These are phyloP conservation scores for Achaetomium macrosporum DNA, from an alignment of 2,329 filamentous ascomycete species.

Conservation along the genomic window DNA sequence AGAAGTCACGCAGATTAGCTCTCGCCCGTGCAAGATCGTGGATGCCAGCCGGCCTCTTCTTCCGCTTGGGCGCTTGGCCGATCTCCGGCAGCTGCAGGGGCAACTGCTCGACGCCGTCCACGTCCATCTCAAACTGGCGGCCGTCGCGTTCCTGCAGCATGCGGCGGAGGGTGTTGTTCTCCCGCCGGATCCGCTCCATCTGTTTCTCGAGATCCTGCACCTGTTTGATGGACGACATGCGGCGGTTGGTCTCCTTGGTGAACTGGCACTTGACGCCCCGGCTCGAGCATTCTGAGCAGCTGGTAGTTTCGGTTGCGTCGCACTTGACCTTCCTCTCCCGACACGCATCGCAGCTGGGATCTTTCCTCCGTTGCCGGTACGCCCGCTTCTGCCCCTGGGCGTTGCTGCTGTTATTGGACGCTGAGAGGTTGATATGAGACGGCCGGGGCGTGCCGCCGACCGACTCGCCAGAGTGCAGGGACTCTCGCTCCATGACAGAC, in stretches of 20 bases:
- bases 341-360: constrained; percentile 96
- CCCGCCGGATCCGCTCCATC: constrained; percentile 70
- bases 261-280: constrained; percentile 97
- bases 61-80: constrained; percentile 58
- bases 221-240: constrained; percentile 99
- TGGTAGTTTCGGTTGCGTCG: constrained; percentile 92
- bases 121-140: constrained; percentile 45
- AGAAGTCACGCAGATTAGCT: constrained; percentile 64
- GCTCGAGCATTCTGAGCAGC: constrained; percentile 95
- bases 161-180: constrained; percentile 68
- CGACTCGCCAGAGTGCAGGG: constrained; percentile 54
- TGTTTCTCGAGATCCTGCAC: constrained; percentile 96
- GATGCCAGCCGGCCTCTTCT: constrained; percentile 54
- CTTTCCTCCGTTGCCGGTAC: constrained; percentile 90
- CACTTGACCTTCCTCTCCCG: constrained; percentile 82
- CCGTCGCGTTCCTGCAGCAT: constrained; percentile 29
- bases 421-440: constrained; percentile 30
- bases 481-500: constrained; percentile 52
- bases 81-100: constrained; percentile 57
- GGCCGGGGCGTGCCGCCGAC: constrained; percentile 49
- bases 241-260: constrained; percentile 95
- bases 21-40: constrained; percentile 68
- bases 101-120: constrained; percentile 43
- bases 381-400: constrained; percentile 80
- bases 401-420: constrained; percentile 28